Evolutionary conservation across 78 protist species (phyloP).

Genomic region (Dictyostelium intermedium): DNA sequence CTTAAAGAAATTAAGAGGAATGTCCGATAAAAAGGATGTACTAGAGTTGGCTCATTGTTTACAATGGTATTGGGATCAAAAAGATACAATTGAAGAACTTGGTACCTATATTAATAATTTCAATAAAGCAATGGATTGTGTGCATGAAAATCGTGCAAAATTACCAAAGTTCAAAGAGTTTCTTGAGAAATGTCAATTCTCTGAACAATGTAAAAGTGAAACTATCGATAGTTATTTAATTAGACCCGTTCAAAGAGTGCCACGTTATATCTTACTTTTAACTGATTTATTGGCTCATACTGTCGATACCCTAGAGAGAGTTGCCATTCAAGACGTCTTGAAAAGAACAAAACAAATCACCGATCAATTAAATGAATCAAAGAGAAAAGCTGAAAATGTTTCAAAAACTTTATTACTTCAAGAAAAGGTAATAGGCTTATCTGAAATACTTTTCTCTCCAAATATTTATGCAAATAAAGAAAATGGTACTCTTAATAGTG

Average conservation of each 20-base stretch:
- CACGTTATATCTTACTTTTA: constrained; percentile 71
- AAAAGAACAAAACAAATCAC: constrained; percentile 30
- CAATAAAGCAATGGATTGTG: constrained; percentile 61
- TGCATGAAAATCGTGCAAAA: constrained; percentile 59
- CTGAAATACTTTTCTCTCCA: neutral
- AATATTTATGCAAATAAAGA: neutral
- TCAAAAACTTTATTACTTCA: constrained; percentile 13
- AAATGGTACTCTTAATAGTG: neutral
- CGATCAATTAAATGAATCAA: constrained; percentile 68
- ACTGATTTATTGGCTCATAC: constrained; percentile 57
- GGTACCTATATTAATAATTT: constrained; percentile 53
- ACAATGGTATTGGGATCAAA: constrained; percentile 79
- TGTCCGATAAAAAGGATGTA: constrained; percentile 11
- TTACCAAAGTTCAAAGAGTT: constrained; percentile 65
- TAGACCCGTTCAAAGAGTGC: constrained; percentile 77
- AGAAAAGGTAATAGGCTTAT: constrained; percentile 23
- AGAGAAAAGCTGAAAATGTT: constrained; percentile 54
- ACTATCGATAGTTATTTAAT: constrained; percentile 69
- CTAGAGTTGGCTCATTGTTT: constrained; percentile 52
- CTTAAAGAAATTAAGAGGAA: constrained; percentile 42
- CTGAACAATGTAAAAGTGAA: constrained; percentile 73
- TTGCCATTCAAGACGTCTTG: constrained; percentile 22
- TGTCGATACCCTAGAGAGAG: constrained; percentile 44
- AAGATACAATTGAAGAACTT: constrained; percentile 30
- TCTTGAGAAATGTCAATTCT: constrained; percentile 72